A percentile compares a stretch with the other conserved stretches of the same genome.
Conservation (phyloP, 257 asterid genomes). For the Penstemon davidsonii region DNA sequence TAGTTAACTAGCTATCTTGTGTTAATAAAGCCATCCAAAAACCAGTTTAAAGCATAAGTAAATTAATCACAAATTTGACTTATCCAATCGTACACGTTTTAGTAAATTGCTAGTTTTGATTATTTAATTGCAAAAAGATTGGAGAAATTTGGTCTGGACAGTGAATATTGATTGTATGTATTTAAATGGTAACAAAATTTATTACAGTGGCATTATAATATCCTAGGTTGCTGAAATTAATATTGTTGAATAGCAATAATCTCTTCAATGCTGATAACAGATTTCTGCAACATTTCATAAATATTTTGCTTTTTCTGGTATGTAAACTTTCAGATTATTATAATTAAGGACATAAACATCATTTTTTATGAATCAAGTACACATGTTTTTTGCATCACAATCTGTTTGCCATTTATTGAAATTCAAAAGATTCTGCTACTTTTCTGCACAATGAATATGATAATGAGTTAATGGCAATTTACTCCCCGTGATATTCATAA, state of each 20-base stretch:
- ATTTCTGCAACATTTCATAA: neutral
- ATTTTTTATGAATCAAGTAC: conserved; percentile 1
- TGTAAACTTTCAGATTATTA: conserved; percentile 12
- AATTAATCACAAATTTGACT: neutral
- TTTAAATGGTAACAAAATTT: conserved; percentile 19
- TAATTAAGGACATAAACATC: conserved; percentile 22
- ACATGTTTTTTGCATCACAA: conserved; percentile 1
- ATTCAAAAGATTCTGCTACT: neutral
- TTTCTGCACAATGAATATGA: neutral
- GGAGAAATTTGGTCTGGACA: neutral
- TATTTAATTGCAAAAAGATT: neutral
- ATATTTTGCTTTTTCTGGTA: conserved; percentile 11
- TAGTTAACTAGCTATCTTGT: neutral
- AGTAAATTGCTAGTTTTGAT: neutral
- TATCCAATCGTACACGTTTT: neutral
- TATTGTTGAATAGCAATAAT: conserved; percentile 6
- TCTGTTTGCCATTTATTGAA: conserved; percentile 6
- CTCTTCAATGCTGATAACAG: neutral
- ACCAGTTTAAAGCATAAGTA: neutral
- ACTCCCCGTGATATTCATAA: no score
- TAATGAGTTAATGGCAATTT: neutral
- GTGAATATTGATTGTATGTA: conserved; percentile 6
- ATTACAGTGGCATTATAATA: conserved; percentile 24
- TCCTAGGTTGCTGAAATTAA: conserved; percentile 23
- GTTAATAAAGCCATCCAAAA: neutral